A percentile compares a stretch with the other conserved stretches of the same genome.
Evolutionary conservation across 1,284 basidiomycete genomes (phyloP).

Genomic region (Fomitopsis pinicola): DNA sequence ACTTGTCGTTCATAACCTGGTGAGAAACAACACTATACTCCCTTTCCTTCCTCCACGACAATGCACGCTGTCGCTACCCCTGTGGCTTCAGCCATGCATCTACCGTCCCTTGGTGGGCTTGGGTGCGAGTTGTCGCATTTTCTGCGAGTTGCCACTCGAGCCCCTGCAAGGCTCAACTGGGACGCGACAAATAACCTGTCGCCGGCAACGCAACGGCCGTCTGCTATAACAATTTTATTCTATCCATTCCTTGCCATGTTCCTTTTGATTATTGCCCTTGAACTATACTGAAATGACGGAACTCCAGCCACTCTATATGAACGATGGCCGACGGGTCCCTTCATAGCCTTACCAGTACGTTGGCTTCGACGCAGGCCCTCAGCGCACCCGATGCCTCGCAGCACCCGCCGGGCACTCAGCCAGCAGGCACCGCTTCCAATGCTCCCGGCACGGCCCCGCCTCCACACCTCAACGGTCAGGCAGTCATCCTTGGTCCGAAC

Average conservation of each 20-base stretch:
- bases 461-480: constrained; percentile 10
- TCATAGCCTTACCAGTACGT: constrained; percentile 22
- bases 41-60: neutral
- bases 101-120: neutral
- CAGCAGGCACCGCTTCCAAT: constrained; percentile 3
- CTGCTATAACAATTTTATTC: too few species aligned
- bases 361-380: constrained; percentile 17
- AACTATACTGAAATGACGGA: neutral
- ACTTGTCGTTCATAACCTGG: neutral
- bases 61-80: neutral
- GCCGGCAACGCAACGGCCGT: too few species aligned
- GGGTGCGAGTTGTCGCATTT: neutral
- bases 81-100: neutral
- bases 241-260: neutral
- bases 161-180: neutral
- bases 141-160: neutral
- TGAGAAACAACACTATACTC: neutral
- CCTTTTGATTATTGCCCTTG: neutral
- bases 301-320: neutral
- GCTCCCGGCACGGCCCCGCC: neutral
- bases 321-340: constrained; percentile 20
- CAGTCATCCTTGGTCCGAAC: constrained; percentile 11
- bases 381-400: constrained; percentile 1
- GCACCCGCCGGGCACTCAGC: constrained; percentile 8
- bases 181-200: neutral